phyloP scores from a whole-genome alignment of 2,329 filamentous ascomycete genomes.

The Ascochyta lentis region DNA sequence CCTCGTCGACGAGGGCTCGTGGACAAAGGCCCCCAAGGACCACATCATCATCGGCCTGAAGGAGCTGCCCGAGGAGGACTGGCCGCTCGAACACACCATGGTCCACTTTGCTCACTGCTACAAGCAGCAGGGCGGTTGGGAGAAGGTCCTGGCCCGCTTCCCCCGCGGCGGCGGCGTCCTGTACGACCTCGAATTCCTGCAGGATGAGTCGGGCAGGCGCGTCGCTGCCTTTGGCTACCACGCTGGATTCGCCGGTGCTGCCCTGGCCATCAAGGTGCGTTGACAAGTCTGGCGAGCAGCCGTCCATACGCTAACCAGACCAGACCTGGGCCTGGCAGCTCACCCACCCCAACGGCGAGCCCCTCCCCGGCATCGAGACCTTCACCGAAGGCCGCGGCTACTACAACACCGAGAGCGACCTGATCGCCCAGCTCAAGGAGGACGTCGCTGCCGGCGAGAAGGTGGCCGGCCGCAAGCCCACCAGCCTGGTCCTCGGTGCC shows the following conservation, averaged over 20 bases:
- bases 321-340: slow-evolving; percentile 87
- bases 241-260: slow-evolving; percentile 56
- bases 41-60: slow-evolving; percentile 53
- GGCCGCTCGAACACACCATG: slow-evolving; percentile 49
- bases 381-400: slow-evolving; percentile 56
- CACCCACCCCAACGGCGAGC: slow-evolving; percentile 68
- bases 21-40: slow-evolving; percentile 48
- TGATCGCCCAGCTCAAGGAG: slow-evolving; percentile 77
- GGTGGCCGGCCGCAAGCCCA: slow-evolving; percentile 71
- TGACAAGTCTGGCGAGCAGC: too few species aligned
- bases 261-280: slow-evolving; percentile 51
- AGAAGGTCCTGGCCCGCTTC: slow-evolving; percentile 79
- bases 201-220: slow-evolving; percentile 72
- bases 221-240: slow-evolving; percentile 72
- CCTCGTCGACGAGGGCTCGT: slow-evolving; percentile 47
- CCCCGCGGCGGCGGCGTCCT: slow-evolving; percentile 77
- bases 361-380: slow-evolving; percentile 69
- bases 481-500: slow-evolving; percentile 79
- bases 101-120: slow-evolving; percentile 54
- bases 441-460: slow-evolving; percentile 70
- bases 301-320: slow-evolving; percentile 11
- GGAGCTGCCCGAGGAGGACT: slow-evolving; percentile 50
- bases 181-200: slow-evolving; percentile 86
- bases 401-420: slow-evolving; percentile 75
- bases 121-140: slow-evolving; percentile 64